These are phyloP conservation scores for Ascochyta rabiei DNA, from an alignment of 2,329 filamentous ascomycete species.

Conservation along the genomic window DNA sequence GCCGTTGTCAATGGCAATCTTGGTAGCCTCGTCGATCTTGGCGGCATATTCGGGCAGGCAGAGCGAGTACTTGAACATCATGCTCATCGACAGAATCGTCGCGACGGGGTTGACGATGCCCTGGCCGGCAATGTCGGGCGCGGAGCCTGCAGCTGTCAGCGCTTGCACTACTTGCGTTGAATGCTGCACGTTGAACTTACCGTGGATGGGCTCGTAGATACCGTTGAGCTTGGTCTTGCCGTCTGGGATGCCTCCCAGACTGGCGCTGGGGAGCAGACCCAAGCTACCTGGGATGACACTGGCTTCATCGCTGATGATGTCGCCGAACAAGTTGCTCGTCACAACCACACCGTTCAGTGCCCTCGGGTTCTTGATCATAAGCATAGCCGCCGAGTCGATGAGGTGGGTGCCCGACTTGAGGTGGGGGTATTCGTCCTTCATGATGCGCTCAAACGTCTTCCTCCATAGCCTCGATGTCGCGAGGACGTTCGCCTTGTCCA, in stretches of 20 bases:
- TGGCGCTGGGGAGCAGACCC: constrained; percentile 86
- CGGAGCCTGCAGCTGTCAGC: constrained; percentile 66
- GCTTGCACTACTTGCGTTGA: neutral
- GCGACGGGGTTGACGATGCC: constrained; percentile 92
- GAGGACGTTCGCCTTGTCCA: constrained; percentile 97
- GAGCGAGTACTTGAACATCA: constrained; percentile 96
- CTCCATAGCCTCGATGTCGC: constrained; percentile 90
- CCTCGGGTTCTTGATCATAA: constrained; percentile 93
- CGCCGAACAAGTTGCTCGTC: constrained; percentile 92
- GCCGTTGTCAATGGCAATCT: constrained; percentile 77
- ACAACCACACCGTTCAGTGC: constrained; percentile 89
- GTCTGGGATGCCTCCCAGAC: constrained; percentile 83
- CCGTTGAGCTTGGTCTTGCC: constrained; percentile 85
- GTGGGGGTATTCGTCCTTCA: constrained; percentile 87
- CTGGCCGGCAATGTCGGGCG: constrained; percentile 90
- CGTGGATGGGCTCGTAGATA: constrained; percentile 98
- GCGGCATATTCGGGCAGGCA: constrained; percentile 77
- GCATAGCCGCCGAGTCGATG: constrained; percentile 96
- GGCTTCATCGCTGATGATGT: constrained; percentile 95
- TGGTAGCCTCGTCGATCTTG: constrained; percentile 81
- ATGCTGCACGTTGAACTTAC: constrained; percentile 54
- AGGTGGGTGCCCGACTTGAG: constrained; percentile 85
- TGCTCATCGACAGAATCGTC: constrained; percentile 87
- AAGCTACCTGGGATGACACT: constrained; percentile 92
- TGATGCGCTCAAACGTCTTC: constrained; percentile 82